Conservation (phyloP, 441 rosid species). For the Adansonia rubrostipa region DNA sequence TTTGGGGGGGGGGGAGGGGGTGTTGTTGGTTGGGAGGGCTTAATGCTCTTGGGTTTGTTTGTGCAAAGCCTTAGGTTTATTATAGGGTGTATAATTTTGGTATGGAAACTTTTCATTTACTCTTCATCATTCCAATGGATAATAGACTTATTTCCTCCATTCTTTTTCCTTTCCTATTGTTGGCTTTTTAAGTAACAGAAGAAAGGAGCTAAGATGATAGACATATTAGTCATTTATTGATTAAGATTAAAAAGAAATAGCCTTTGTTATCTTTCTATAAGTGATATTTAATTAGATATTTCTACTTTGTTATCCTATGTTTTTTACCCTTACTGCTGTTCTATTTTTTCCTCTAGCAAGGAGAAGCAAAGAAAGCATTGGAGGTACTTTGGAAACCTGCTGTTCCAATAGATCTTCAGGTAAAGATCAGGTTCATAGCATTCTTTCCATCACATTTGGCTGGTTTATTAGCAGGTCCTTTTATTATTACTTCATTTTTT, state of each 20-base stretch:
- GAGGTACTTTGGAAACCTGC: conserved; percentile 90
- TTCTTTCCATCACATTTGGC: conserved; percentile 12
- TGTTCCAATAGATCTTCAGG: conserved; percentile 92
- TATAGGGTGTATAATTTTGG: not conserved
- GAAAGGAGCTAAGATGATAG: conserved; percentile 5
- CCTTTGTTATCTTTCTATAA: not conserved
- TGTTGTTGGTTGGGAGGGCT: no score
- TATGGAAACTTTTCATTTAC: conserved; percentile 22
- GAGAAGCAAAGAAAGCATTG: conserved; percentile 94
- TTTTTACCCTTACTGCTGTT: not conserved
- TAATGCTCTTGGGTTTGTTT: conserved; percentile 16
- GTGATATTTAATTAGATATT: not conserved
- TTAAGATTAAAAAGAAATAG: conserved; percentile 11
- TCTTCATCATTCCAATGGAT: conserved; percentile 9
- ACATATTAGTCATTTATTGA: not conserved
- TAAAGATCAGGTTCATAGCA: conserved; percentile 37
- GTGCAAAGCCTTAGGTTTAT: not conserved
- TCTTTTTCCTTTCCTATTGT: not conserved
- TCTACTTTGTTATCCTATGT: conserved; percentile 13
- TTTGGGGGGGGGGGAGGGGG: not conserved
- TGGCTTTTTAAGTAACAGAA: not conserved
- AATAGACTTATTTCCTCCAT: not conserved
- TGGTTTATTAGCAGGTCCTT: conserved; percentile 11
- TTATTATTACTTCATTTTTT: conserved; percentile 8
- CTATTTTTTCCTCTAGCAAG: conserved; percentile 67